phyloP scores from a whole-genome alignment of 73 alveolate genomes.

The Paramecium tetraurelia region DNA sequence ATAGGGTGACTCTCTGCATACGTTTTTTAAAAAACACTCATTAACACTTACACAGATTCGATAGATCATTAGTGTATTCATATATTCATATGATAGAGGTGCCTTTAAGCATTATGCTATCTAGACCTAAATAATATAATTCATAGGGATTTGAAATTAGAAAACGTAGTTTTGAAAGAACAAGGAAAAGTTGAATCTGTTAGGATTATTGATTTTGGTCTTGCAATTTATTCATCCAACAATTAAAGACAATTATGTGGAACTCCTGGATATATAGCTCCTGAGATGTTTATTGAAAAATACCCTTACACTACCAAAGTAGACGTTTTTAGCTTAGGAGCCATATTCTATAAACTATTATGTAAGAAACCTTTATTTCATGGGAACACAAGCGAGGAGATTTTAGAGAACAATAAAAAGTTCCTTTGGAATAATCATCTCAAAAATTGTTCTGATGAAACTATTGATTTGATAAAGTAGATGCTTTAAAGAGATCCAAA shows the following conservation, averaged over 20 bases:
- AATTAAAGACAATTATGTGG: slow-evolving; percentile 86
- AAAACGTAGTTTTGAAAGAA: slow-evolving; percentile 52
- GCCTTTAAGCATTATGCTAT: slow-evolving; percentile 53
- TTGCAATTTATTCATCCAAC: slow-evolving; percentile 46
- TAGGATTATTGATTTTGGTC: slow-evolving; percentile 53
- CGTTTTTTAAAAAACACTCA: not conserved
- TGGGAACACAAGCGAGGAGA: not conserved
- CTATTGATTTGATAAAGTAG: slow-evolving; percentile 66
- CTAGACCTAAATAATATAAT: slow-evolving; percentile 55
- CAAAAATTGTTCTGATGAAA: not conserved
- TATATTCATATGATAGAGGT: not conserved
- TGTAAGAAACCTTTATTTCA: slow-evolving; percentile 13
- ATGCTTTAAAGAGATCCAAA: slow-evolving; percentile 67
- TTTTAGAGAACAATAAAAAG: not conserved
- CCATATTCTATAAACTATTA: slow-evolving; percentile 53
- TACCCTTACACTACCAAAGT: slow-evolving; percentile 84
- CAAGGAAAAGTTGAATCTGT: not conserved
- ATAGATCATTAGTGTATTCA: not conserved
- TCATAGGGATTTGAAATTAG: slow-evolving; percentile 75
- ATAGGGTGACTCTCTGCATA: not conserved
- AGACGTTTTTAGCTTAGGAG: slow-evolving; percentile 92
- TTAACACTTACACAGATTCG: not conserved
- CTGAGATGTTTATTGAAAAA: slow-evolving; percentile 81
- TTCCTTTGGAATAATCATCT: not conserved
- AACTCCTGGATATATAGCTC: slow-evolving; percentile 93